Evolutionary conservation across 1,284 basidiomycete species (phyloP).

Genomic region (Ceratobasidium sp.): DNA sequence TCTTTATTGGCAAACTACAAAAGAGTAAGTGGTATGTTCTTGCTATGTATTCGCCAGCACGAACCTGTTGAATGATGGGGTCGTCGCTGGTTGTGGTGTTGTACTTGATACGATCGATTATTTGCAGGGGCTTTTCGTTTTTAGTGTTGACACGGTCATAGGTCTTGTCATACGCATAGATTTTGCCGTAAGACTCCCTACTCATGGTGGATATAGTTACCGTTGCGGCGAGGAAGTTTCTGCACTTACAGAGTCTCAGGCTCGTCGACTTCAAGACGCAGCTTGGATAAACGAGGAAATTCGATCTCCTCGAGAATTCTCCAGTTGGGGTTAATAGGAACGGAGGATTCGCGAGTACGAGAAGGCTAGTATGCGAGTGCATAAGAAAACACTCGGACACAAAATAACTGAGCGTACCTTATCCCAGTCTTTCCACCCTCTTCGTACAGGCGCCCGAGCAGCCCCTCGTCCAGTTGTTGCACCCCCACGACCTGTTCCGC

Average conservation of each 20-base stretch:
- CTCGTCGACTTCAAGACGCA: conserved; percentile 91
- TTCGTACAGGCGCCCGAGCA: conserved; percentile 70
- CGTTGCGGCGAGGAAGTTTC: background rate
- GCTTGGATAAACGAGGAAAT: conserved; percentile 91
- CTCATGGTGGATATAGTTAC: conserved; percentile 38
- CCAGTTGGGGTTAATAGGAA: conserved; percentile 94
- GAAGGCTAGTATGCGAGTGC: conserved; percentile 68
- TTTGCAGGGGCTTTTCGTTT: conserved; percentile 88
- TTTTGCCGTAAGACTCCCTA: conserved; percentile 87
- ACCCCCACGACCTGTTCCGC: conserved; percentile 59
- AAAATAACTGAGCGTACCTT: conserved; percentile 66
- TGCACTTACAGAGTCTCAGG: conserved; percentile 83
- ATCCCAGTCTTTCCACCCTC: conserved; percentile 95
- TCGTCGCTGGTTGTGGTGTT: conserved; percentile 98
- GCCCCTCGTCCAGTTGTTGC: conserved; percentile 47
- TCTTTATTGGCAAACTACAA: conserved; percentile 79
- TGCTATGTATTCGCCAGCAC: conserved; percentile 45
- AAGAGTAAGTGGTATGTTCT: conserved; percentile 1
- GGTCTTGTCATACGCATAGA: conserved; percentile 93
- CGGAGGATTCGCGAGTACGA: conserved; percentile 92
- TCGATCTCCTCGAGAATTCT: conserved; percentile 96
- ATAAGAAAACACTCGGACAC: conserved; percentile 1
- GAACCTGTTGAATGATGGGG: conserved; percentile 89
- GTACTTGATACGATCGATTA: conserved; percentile 95
- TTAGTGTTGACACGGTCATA: conserved; percentile 97